Conservation (phyloP, 768 basidiomycete genomes). For the Clathrus columnatus region DNA sequence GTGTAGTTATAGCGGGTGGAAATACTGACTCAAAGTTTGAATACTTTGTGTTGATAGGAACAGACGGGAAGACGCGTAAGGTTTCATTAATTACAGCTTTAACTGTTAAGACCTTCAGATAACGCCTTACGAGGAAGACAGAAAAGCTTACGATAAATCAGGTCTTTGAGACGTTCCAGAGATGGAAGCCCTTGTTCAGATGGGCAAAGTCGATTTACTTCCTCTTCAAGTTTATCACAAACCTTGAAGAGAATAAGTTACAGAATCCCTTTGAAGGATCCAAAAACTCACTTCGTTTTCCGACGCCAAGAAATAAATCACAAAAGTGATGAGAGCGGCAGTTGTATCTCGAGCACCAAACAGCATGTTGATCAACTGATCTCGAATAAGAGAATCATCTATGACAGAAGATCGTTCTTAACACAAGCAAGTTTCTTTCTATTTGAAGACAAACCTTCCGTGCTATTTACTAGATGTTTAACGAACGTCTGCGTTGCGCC, state of each 20-base stretch:
- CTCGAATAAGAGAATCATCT: slow-evolving; percentile 63
- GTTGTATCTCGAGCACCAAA: slow-evolving; percentile 76
- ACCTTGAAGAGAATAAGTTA: background rate
- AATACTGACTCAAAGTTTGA: background rate
- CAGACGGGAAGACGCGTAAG: slow-evolving; percentile 72
- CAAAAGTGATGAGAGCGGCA: slow-evolving; percentile 59
- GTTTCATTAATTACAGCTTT: slow-evolving; percentile 75
- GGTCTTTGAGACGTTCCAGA: slow-evolving; percentile 44
- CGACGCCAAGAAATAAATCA: slow-evolving; percentile 60
- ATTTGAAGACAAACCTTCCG: slow-evolving; percentile 36
- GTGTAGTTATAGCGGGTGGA: background rate
- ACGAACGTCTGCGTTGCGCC: slow-evolving; percentile 58
- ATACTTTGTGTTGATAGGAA: slow-evolving; percentile 61
- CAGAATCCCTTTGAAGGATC: slow-evolving; percentile 39
- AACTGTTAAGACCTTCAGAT: slow-evolving; percentile 33
- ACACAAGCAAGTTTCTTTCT: background rate
- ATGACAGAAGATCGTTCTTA: background rate
- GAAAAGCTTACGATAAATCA: slow-evolving; percentile 55
- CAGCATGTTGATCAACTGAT: slow-evolving; percentile 70
- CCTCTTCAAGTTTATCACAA: background rate
- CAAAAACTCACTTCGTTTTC: slow-evolving; percentile 58
- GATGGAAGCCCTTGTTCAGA: slow-evolving; percentile 29
- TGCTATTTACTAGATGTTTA: slow-evolving; percentile 57
- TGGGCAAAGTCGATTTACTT: background rate
- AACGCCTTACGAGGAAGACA: slow-evolving; percentile 12